Percentiles rank a stretch among this genome's conserved stretches.
These are phyloP conservation scores for Discostella pseudostelligera DNA, from an alignment of 108 stramenopile genomes.

Conservation along the genomic window DNA sequence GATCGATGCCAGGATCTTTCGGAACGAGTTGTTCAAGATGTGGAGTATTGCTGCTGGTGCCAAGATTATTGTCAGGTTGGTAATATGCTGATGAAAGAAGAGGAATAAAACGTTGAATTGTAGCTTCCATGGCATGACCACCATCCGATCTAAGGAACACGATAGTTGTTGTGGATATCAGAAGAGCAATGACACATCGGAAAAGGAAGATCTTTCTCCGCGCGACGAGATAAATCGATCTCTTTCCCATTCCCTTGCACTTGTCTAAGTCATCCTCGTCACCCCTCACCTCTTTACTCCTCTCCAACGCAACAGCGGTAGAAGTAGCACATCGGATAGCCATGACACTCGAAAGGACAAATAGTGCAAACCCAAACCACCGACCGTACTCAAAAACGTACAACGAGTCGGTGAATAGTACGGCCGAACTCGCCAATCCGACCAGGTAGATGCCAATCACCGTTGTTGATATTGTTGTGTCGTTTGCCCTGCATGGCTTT, in stretches of 20 bases:
- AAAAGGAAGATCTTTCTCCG: slow-evolving; percentile 9
- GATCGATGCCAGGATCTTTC: slow-evolving; percentile 35
- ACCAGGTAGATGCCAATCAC: slow-evolving; percentile 7
- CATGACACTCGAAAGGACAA: slow-evolving; percentile 39
- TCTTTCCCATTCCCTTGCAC: no score
- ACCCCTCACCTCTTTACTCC: not conserved
- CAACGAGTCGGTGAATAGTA: slow-evolving; percentile 70
- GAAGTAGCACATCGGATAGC: slow-evolving; percentile 20
- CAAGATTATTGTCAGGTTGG: slow-evolving; percentile 1
- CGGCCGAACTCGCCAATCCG: slow-evolving; percentile 58
- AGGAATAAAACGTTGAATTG: not conserved
- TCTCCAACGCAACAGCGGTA: slow-evolving; percentile 1
- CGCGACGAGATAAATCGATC: no score
- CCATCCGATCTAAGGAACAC: slow-evolving; percentile 31
- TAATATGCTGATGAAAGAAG: not conserved
- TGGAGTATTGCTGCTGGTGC: no score
- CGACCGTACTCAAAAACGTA: slow-evolving; percentile 70
- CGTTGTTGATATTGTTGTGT: slow-evolving; percentile 6
- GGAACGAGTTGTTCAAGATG: not conserved
- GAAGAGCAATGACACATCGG: slow-evolving; percentile 19
- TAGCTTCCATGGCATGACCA: slow-evolving; percentile 10
- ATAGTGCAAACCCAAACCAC: slow-evolving; percentile 42
- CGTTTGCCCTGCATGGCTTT: not conserved
- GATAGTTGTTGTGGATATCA: slow-evolving; percentile 21
- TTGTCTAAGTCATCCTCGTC: not conserved